These are phyloP conservation scores for Pseudogymnoascus sp. DNA, from an alignment of 2,329 filamentous ascomycete genomes.

Conservation along the genomic window DNA sequence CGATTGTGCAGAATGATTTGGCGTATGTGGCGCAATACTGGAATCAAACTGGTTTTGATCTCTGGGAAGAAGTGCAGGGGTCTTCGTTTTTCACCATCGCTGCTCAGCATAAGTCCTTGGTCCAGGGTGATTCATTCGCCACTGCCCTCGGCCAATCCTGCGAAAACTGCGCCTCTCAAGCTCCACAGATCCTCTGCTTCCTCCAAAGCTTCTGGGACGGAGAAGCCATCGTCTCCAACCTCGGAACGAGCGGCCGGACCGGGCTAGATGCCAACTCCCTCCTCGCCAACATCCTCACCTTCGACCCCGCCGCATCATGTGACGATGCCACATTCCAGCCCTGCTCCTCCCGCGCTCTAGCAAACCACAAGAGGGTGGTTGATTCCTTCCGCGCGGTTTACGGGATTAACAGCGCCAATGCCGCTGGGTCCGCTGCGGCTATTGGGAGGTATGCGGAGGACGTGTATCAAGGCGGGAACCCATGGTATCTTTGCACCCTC, in stretches of 20 bases:
- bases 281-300: constrained; percentile 58
- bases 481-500: constrained; percentile 69
- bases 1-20: constrained; percentile 68
- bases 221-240: constrained; percentile 62
- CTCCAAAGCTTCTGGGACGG: constrained; percentile 65
- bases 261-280: constrained; percentile 69
- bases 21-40: constrained; percentile 69
- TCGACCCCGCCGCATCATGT: constrained; percentile 61
- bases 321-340: constrained; percentile 71
- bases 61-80: constrained; percentile 76
- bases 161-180: constrained; percentile 49
- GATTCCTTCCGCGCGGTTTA: constrained; percentile 71
- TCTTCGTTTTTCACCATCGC: constrained; percentile 74
- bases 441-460: constrained; percentile 67
- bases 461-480: constrained; percentile 69
- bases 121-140: constrained; percentile 62
- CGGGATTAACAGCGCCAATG: constrained; percentile 58
- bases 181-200: constrained; percentile 66
- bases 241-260: constrained; percentile 51
- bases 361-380: constrained; percentile 69
- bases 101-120: constrained; percentile 59
- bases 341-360: constrained; percentile 44
- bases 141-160: constrained; percentile 54
- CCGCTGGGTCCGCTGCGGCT: constrained; percentile 51
- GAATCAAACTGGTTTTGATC: constrained; percentile 59